phyloP scores from a whole-genome alignment of 106 monocot genomes.

The Dendrobium huoshanense region DNA sequence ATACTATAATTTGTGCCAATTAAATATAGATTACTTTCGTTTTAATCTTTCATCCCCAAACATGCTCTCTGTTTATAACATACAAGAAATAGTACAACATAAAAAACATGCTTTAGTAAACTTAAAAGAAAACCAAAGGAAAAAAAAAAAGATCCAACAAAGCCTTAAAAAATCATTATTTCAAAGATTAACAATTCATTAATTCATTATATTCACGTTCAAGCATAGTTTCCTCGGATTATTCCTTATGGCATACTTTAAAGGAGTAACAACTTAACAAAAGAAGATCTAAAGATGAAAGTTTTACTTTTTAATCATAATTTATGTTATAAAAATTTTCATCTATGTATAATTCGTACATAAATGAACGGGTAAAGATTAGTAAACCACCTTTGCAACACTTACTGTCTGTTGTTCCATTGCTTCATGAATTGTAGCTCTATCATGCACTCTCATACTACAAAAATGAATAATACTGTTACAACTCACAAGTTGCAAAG shows the following conservation, averaged over 20 bases:
- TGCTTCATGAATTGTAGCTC: slow-evolving; percentile 99
- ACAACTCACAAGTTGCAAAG: not conserved
- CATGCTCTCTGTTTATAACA: too few relatives aligned
- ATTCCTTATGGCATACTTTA: not conserved
- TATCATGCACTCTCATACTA: slow-evolving; percentile 96
- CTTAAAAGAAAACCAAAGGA: too few relatives aligned
- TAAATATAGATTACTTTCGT: too few relatives aligned
- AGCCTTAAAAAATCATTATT: not conserved
- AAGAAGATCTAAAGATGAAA: not conserved
- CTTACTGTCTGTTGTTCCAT: slow-evolving; percentile 99
- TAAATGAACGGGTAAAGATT: not conserved
- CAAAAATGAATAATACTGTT: slow-evolving; percentile 1
- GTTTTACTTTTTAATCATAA: not conserved
- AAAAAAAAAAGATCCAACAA: not conserved
- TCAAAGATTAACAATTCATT: not conserved
- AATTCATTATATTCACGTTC: not conserved
- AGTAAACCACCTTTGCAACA: slow-evolving; percentile 78
- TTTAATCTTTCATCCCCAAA: too few relatives aligned
- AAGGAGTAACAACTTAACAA: not conserved
- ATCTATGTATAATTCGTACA: slow-evolving; percentile 1
- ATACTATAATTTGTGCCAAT: too few relatives aligned
- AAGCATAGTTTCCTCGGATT: not conserved
- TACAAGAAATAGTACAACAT: too few relatives aligned
- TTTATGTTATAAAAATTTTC: not conserved
- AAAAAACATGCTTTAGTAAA: too few relatives aligned